phyloP scores from a whole-genome alignment of 768 basidiomycete genomes.

The Lactarius trivialis region DNA sequence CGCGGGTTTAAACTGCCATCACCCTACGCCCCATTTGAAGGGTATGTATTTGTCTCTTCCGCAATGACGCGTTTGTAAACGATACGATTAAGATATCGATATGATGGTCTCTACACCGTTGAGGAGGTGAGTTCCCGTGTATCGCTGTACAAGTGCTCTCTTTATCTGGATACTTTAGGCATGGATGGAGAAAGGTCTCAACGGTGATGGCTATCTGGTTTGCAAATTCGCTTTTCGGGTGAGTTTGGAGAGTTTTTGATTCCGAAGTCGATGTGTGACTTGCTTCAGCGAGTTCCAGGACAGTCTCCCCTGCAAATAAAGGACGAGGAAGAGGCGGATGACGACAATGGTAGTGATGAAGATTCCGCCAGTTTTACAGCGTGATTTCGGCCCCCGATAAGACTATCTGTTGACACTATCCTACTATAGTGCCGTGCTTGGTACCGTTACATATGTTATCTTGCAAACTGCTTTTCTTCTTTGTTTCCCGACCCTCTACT shows the following conservation, averaged over 20 bases:
- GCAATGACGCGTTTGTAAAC: background rate
- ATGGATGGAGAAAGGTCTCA: constrained; percentile 69
- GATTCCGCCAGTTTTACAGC: background rate
- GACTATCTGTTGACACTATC: background rate
- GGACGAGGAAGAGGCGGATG: background rate
- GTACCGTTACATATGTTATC: background rate
- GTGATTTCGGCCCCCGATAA: background rate
- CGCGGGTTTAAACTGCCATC: constrained; percentile 75
- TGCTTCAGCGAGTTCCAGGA: constrained; percentile 44
- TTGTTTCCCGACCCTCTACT: background rate
- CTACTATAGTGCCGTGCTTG: too few relatives aligned
- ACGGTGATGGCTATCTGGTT: constrained; percentile 62
- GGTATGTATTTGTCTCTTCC: constrained; percentile 37
- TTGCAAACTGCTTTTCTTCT: background rate
- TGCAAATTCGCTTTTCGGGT: constrained; percentile 87
- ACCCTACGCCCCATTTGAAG: constrained; percentile 70
- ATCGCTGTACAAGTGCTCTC: background rate
- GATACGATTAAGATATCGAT: constrained; percentile 57
- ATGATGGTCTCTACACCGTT: constrained; percentile 82
- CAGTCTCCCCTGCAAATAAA: constrained; percentile 38
- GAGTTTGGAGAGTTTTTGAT: constrained; percentile 20
- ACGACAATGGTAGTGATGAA: background rate
- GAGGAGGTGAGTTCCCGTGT: constrained; percentile 46
- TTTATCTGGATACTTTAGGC: constrained; percentile 37
- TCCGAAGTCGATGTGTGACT: background rate